Evolutionary conservation across 345 rosid species (phyloP).

Genomic region (Microthlaspi erraticum): DNA sequence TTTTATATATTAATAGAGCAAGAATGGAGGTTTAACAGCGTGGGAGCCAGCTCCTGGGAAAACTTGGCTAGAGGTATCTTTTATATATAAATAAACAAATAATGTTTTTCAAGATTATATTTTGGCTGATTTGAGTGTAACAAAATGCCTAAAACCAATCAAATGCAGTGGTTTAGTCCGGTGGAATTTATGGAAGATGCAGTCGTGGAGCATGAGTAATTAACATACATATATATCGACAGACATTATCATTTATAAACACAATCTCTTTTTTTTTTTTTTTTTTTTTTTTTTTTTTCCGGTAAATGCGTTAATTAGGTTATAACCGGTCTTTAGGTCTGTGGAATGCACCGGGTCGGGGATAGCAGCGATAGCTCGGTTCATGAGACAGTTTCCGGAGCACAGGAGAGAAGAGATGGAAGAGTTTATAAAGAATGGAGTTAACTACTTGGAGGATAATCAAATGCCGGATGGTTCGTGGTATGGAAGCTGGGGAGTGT

Average conservation of each 20-base stretch:
- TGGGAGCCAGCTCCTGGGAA: conserved; percentile 31
- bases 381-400: conserved; percentile 52
- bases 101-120: no score
- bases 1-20: conserved; percentile 5
- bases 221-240: no score
- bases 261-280: no score
- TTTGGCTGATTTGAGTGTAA: no score
- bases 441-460: conserved; percentile 47
- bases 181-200: conserved; percentile 27
- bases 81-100: no score
- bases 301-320: no score
- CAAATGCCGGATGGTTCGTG: conserved; percentile 68
- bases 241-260: no score
- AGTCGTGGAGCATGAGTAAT: conserved; percentile 29
- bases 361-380: conserved; percentile 43
- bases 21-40: conserved; percentile 24
- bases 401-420: conserved; percentile 60
- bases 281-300: no score
- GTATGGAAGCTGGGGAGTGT: conserved; percentile 83
- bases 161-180: conserved; percentile 31
- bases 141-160: no score
- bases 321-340: no score
- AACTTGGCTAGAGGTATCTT: conserved; percentile 35
- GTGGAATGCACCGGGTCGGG: conserved; percentile 63
- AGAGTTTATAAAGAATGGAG: conserved; percentile 51